Base-by-base conservation (phyloP, 345 rosid genomes). In the Bretschneidera sinensis region DNA sequence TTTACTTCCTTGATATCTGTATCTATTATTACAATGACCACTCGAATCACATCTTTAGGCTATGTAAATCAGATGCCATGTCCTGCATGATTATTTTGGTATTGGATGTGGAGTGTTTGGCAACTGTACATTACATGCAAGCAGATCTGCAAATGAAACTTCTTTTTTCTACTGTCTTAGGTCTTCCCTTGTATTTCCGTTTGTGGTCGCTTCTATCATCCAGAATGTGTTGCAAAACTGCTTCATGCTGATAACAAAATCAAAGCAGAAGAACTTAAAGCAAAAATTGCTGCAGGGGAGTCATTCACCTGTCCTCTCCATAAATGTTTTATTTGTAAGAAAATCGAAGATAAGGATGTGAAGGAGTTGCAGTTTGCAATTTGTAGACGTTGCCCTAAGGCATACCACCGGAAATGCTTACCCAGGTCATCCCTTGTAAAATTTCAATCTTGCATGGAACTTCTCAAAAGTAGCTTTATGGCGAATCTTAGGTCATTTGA, bases 191-290 rank as follows among this genome's bases (percentile, higher is more conserved):
- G 96, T 71, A 65, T 70, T 35, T 75, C 84, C 28, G 86, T 85
- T 55, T 88, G 96, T 47, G 96, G 96, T 39, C 81, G 77, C 57
- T 88, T 83, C 66, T 88, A 83, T 76, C 96, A 88, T 64, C 87
- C 87, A 28, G 54, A 20, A 54, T 88, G 92, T 68, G 86, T 83
- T 51, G 78, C 87, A 59, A 77, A 75, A 51, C 75, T 85, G 74
- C 74, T 88, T 34, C 72, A 64, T 31, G 52, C 60, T 14, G 64
- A 18, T 65, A 72, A 79, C 64, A 60, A 78, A 73, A 61, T 51
- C 57, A 70, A 59, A 65, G 79, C 78, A 35, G 71, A 67, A 66
- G 59, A 67, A 47, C 59, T 74, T 66, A 57, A 48, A 69, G 52
- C 57, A 17, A 77, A 73, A 60, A 85, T 88, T 58, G 62, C 61